Conservation (phyloP, 345 rosid species). For the Pugionium dolabratum region DNA sequence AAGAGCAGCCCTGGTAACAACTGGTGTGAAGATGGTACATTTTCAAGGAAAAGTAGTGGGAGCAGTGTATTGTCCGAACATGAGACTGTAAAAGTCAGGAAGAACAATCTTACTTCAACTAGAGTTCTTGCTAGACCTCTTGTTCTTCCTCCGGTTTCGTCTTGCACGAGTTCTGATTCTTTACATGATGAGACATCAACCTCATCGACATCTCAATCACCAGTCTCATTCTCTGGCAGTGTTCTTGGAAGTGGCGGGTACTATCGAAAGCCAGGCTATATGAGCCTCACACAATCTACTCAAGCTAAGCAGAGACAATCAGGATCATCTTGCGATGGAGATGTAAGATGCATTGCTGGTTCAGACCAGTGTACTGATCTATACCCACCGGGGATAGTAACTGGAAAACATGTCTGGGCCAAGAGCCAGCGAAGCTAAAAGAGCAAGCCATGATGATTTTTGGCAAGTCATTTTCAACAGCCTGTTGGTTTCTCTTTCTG, state of each 20-base stretch:
- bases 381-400: constrained; percentile 49
- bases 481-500: constrained; percentile 32
- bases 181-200: constrained; percentile 56
- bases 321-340: constrained; percentile 48
- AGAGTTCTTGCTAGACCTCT: constrained; percentile 55
- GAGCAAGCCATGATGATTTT: constrained; percentile 8
- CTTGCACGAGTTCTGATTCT: constrained; percentile 60
- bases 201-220: constrained; percentile 60
- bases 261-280: constrained; percentile 66
- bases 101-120: constrained; percentile 58
- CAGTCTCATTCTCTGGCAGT: constrained; percentile 41
- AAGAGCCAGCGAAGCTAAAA: constrained; percentile 33
- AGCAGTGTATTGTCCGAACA: constrained; percentile 42
- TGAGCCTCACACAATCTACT: constrained; percentile 74
- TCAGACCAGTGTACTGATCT: constrained; percentile 56
- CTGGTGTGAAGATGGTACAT: constrained; percentile 59
- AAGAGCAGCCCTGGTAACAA: constrained; percentile 55
- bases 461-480: constrained; percentile 25
- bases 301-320: constrained; percentile 64
- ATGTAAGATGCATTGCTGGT: constrained; percentile 52
- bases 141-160: constrained; percentile 39
- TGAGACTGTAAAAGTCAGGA: constrained; percentile 59
- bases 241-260: constrained; percentile 45
- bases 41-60: constrained; percentile 56
- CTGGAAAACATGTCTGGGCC: constrained; percentile 36